phyloP scores from a whole-genome alignment of 495 filamentous ascomycete genomes.

The Tetracladium marchalianum region DNA sequence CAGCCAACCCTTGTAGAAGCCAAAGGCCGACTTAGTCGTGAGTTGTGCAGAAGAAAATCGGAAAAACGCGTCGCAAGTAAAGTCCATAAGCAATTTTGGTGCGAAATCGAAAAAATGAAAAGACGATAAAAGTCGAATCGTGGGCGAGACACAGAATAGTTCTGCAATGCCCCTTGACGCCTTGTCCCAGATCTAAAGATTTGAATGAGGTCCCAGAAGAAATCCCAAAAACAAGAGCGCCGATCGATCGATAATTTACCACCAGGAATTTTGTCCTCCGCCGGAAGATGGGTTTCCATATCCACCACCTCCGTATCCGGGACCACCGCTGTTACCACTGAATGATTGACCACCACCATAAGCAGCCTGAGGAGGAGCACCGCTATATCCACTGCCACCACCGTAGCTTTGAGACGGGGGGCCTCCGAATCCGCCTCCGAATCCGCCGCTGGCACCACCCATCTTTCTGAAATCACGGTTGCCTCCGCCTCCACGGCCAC shows the following conservation, averaged over 20 bases:
- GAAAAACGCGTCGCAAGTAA: slow-evolving; percentile 21
- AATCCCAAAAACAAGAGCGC: slow-evolving; percentile 25
- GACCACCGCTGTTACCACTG: slow-evolving; percentile 19
- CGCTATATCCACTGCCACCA: slow-evolving; percentile 33
- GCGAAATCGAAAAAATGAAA: slow-evolving; percentile 25
- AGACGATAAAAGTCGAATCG: slow-evolving; percentile 24
- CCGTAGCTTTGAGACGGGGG: slow-evolving; percentile 26
- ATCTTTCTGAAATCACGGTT: slow-evolving; percentile 89
- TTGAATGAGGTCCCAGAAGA: slow-evolving; percentile 13
- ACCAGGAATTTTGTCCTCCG: slow-evolving; percentile 60
- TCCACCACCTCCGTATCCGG: slow-evolving; percentile 23
- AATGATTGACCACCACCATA: slow-evolving; percentile 20
- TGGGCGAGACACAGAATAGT: slow-evolving; percentile 11
- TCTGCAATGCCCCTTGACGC: slow-evolving; percentile 16
- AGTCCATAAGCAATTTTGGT: slow-evolving; percentile 24
- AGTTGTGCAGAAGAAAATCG: slow-evolving; percentile 25
- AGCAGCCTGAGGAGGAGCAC: slow-evolving; percentile 29
- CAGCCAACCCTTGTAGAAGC: slow-evolving; percentile 12
- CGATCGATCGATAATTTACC: slow-evolving; percentile 51
- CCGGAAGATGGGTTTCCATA: slow-evolving; percentile 25
- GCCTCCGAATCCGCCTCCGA: slow-evolving; percentile 43
- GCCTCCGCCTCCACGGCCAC: slow-evolving; percentile 50
- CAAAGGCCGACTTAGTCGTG: slow-evolving; percentile 14
- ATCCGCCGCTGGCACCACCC: slow-evolving; percentile 43
- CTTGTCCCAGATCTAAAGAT: slow-evolving; percentile 18